Conservation (phyloP, 129 eudicot species). For the Pulicaria dysenterica region DNA sequence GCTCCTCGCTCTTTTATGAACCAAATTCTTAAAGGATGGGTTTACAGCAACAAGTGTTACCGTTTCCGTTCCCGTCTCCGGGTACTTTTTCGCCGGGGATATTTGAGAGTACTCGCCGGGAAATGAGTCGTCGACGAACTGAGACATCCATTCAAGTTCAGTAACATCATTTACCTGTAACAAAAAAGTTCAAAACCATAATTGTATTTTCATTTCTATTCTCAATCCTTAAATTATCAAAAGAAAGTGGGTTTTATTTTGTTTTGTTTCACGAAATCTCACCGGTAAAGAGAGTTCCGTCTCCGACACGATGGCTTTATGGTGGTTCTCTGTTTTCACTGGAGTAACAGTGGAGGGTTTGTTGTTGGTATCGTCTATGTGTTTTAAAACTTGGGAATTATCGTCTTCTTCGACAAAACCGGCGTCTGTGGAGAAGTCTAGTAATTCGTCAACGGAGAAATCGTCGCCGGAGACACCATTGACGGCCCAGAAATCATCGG, state of each 20-base stretch:
- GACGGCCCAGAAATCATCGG: slow-evolving; percentile 33
- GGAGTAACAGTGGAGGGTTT: slow-evolving; percentile 20
- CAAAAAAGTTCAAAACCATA: slow-evolving; percentile 10
- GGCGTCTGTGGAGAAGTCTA: slow-evolving; percentile 53
- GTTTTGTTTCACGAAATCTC: not conserved
- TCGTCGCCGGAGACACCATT: slow-evolving; percentile 47
- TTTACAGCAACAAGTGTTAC: slow-evolving; percentile 27
- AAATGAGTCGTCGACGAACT: slow-evolving; percentile 70
- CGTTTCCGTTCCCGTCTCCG: slow-evolving; percentile 21
- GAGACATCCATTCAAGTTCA: slow-evolving; percentile 73
- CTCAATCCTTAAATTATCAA: not conserved
- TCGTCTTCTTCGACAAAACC: slow-evolving; percentile 26
- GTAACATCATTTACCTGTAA: slow-evolving; percentile 63
- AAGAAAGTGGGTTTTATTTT: not conserved
- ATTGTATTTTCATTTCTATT: too few species aligned
- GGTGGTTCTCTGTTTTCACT: not conserved
- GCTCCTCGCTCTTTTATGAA: slow-evolving; percentile 67
- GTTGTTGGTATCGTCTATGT: not conserved
- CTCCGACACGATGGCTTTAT: slow-evolving; percentile 29
- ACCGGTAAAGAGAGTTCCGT: slow-evolving; percentile 56
- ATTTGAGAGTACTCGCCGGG: slow-evolving; percentile 43
- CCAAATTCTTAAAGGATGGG: slow-evolving; percentile 41
- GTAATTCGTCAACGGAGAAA: slow-evolving; percentile 55
- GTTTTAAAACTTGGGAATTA: not conserved
- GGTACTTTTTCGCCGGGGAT: slow-evolving; percentile 34